Conservation (phyloP, 805 yeast genomes). For the Sugiyamaella floridensis region DNA sequence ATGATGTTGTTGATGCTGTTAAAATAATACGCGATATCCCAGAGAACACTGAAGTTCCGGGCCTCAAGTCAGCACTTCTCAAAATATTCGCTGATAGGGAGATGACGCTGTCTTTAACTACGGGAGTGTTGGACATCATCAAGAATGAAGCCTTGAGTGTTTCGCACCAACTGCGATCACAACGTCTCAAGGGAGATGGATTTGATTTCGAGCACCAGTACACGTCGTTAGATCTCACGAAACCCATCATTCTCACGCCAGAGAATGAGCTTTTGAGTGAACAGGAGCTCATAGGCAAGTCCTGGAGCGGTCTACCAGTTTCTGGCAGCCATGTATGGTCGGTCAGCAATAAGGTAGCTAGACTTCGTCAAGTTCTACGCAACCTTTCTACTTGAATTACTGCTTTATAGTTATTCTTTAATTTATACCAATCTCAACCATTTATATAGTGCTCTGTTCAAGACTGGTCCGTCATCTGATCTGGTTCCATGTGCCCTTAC, state of each 20-base stretch:
- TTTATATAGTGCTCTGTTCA: too few relatives aligned
- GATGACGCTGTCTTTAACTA: constrained; percentile 41
- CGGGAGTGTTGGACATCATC: constrained; percentile 49
- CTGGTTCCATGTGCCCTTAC: too few relatives aligned
- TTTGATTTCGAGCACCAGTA: constrained; percentile 22
- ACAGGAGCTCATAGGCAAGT: constrained; percentile 1
- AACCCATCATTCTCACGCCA: constrained; percentile 16
- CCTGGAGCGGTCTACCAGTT: background rate
- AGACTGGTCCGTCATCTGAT: too few relatives aligned
- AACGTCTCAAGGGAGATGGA: constrained; percentile 31
- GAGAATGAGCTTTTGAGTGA: constrained; percentile 25
- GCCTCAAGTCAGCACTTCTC: constrained; percentile 52
- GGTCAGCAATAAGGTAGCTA: background rate
- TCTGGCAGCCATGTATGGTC: background rate
- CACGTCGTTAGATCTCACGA: constrained; percentile 12
- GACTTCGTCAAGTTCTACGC: background rate
- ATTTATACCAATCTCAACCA: background rate
- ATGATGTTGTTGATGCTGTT: constrained; percentile 56
- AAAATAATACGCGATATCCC: constrained; percentile 63
- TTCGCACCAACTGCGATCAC: constrained; percentile 28
- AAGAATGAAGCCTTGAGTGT: constrained; percentile 42
- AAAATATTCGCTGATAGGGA: constrained; percentile 60
- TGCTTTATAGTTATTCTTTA: too few relatives aligned
- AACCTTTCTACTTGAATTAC: background rate
- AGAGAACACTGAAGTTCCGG: constrained; percentile 52